Evolutionary conservation across 495 filamentous ascomycete species (phyloP).

Genomic region (Astrothelium macrocarpum): DNA sequence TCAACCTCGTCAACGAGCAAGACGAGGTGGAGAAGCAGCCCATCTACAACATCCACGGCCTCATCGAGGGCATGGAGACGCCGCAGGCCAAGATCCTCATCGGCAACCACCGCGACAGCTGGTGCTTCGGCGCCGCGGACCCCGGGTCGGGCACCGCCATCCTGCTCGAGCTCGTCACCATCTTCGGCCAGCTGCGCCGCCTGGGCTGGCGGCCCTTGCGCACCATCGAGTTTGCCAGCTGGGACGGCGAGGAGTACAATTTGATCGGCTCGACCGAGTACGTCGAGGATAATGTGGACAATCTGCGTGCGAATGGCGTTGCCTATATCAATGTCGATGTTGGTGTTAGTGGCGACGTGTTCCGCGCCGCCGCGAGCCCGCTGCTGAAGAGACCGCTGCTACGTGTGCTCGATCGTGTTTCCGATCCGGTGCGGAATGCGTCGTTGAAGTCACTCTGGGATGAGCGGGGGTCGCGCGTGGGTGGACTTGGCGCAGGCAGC

Average conservation of each 20-base stretch:
- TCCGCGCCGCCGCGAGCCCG: slow-evolving; percentile 69
- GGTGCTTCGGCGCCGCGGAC: slow-evolving; percentile 79
- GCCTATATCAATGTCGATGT: slow-evolving; percentile 90
- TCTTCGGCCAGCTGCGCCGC: slow-evolving; percentile 65
- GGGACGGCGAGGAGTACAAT: slow-evolving; percentile 93
- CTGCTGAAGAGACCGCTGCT: slow-evolving; percentile 62
- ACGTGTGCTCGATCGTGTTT: slow-evolving; percentile 60
- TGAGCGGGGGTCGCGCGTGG: slow-evolving; percentile 45
- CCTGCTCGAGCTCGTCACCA: slow-evolving; percentile 74
- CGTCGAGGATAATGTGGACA: slow-evolving; percentile 60
- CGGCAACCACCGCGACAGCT: slow-evolving; percentile 89
- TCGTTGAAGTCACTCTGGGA: slow-evolving; percentile 72
- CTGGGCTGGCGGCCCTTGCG: slow-evolving; percentile 85
- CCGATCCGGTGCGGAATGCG: slow-evolving; percentile 61
- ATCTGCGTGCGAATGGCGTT: slow-evolving; percentile 51
- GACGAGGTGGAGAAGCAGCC: slow-evolving; percentile 72
- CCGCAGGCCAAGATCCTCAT: slow-evolving; percentile 78
- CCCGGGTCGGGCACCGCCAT: slow-evolving; percentile 85
- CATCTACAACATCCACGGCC: slow-evolving; percentile 84
- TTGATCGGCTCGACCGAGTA: slow-evolving; percentile 90
- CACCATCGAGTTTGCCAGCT: slow-evolving; percentile 88
- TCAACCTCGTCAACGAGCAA: slow-evolving; percentile 80
- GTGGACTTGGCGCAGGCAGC: slow-evolving; percentile 66
- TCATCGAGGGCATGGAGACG: slow-evolving; percentile 73
- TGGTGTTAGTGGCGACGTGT: slow-evolving; percentile 64